Base-by-base conservation (phyloP, 306 rosid genomes). In the Argentina anserina region DNA sequence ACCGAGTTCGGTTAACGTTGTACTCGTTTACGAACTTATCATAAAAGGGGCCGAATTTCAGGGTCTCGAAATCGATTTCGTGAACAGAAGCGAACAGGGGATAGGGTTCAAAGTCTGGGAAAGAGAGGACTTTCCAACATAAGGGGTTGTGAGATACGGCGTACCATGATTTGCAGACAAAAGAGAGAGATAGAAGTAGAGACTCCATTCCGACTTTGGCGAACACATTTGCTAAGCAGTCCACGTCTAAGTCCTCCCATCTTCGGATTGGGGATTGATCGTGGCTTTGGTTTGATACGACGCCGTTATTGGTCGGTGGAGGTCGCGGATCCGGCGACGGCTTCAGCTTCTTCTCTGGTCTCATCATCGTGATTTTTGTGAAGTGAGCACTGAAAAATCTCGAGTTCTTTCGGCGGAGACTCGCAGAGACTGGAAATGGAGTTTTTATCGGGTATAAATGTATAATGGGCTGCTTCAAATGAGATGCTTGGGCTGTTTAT, bases 81-180 rank as follows among this genome's bases (percentile, higher is more conserved):
- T 47, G 55, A 9, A 52, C 9, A 5, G 9, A 33, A 58, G 20
- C 15, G 15, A 58, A 58, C 3, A 58, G 4, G 28, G 64, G 37
- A 58, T 58, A 13, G 7, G 64, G 64, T 4, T 28, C 10, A 0
- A 58, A 28, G 1, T 53, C 60, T 3, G 60, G 60, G 15, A 53
- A 53, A 23, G 31, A 23, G 6, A 53, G 60, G 9, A 4, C 3
- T 23, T 23, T 53, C 60, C 60, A 53, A 15, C 31, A 53, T 53
- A 53, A 23, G 17, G 31, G 60, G 10, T 23, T 53, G 31, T 3
- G 60, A 53, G 60, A 9, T 5, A 31, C 3, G 14, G 60, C 60
- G 63, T 58, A 58, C 64, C 64, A 58, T 28, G 64, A 28, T 58
- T 58, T 58, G 39, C 64, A 58, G 3, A 58, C 64, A 2, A 58